Evolutionary conservation across 306 rosid genomes (phyloP), one percentile per base, ranked within the genome.

Genomic region (Cyclanthera cordifolia): DNA sequence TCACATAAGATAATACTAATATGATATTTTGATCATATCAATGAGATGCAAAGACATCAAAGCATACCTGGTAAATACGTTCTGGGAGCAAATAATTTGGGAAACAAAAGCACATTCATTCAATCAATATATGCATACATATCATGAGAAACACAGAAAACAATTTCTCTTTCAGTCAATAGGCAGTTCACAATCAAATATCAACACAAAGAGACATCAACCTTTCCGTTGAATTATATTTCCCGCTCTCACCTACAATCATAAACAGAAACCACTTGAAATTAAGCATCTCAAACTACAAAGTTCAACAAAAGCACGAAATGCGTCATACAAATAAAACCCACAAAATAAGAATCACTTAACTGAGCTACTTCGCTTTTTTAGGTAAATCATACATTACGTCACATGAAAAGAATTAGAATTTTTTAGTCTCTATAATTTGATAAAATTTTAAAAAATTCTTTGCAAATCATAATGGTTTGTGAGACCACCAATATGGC

Each of bases 181-280:
- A 37, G 2, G 48, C 16, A 60, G 67, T 41, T 6, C 19, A 41
- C 51, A 63, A 63, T 39, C 19, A 13, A 63, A 63, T 63, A 63
- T 39, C n/a, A 63, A 63, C 50, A 20, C 51, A 63, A 6, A 39
- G 1, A 20, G 13, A 39, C 1, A 41, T 8, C 12, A 68, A 93
- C 98, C 96, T 86, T 85, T 86, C 82, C 81, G 88, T 67, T 82
- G 85, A 59, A 90, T 90, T 67, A 85, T 71, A 64, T 87, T 89
- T 53, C 98, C 98, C 66, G 79, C 84, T 83, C 83, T 84, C 59
- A 89, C 79, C 98, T 89, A 91, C 79, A 63, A 61, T 41, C 51
- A 41, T 39, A 17, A 59, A 75, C 5, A 43, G 39, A 28, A 72
- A 53, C 37, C 20, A 75, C 15, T 25, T 77, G 37, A 54, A 63